Evolutionary conservation across 2,329 filamentous ascomycete genomes (phyloP), one percentile per base, ranked within the genome.

Genomic region (Fusarium oxysporum): DNA sequence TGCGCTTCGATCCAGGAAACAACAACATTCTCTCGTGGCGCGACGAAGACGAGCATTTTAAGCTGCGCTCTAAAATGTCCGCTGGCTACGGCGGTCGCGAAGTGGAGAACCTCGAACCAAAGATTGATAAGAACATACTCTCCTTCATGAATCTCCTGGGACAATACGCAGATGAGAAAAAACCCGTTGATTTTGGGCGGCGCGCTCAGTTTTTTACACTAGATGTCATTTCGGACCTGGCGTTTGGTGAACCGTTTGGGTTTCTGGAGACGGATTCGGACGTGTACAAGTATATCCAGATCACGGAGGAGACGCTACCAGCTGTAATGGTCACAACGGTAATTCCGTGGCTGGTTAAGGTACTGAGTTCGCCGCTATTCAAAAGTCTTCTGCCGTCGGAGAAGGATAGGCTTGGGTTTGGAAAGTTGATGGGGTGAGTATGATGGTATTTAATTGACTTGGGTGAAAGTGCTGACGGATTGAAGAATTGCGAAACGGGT

Each of bases 1-100:
- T 86, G 73, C 83, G 85, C n/a, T 82, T 91, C 70, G 84, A 90
- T 68, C 85, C 86, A 0, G 82, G 85, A 37, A 81, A 82, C 44
- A 84, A 89, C 68, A 88, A 86, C 58, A 81, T 90, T 9, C 83
- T 89, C 60, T 87, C 85, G 1, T 81, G 84, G 59, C 82, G 83
- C 41, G 82, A 89, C 58, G 85, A 86, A 45, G 82, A 82, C 19
- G 78, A 80, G 51, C 87, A 77, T 51, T 73, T 73, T 86, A 76
- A 78, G 75, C 76, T 86, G 38, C 81, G 83, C 19, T 82, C 84
- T 19, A 86, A 87, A 71, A 85, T 89, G 82, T 83, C 85, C 9
- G 80, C 85, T 5, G 88, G 86, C 71, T 88, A 88, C 71, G 83
- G 85, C 7, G 87, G 86, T 11, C 86, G 87, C 68, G 88, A 89